Conservation (phyloP, 179 eudicot species). For the Nepenthes alata region DNA sequence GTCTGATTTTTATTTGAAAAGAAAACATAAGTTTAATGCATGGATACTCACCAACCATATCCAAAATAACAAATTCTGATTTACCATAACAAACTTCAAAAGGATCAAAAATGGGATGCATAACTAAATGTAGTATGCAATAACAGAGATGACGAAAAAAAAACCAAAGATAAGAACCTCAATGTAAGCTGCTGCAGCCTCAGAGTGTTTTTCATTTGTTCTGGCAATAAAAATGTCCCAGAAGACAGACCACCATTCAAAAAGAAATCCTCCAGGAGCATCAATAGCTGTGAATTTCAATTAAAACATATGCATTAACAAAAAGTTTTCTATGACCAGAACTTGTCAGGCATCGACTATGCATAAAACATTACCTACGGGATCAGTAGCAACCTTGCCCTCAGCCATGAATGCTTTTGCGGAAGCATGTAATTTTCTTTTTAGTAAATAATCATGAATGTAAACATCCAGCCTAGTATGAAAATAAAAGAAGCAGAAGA, state of each 20-base stretch:
- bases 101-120: background rate
- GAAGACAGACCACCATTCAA: conserved; percentile 99
- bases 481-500: background rate
- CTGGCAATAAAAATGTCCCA: conserved; percentile 98
- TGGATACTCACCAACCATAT: background rate
- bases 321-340: background rate
- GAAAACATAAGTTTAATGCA: conserved; percentile 2
- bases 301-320: conserved; percentile 5
- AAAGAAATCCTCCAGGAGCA: conserved; percentile 98
- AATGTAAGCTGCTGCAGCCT: conserved; percentile 86
- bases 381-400: conserved; percentile 97
- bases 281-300: conserved; percentile 63
- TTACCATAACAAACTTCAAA: background rate
- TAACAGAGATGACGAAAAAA: background rate
- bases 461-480: conserved; percentile 83
- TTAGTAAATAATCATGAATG: conserved; percentile 89
- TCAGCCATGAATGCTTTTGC: conserved; percentile 97
- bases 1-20: conserved; percentile 31
- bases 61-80: background rate
- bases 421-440: conserved; percentile 76
- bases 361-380: conserved; percentile 57
- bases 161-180: conserved; percentile 38
- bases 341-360: background rate
- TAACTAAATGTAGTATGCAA: background rate
- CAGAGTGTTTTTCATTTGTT: conserved; percentile 98